These are phyloP conservation scores for Schwanniomyces polymorphus DNA, from an alignment of 805 yeast genomes.

Conservation along the genomic window DNA sequence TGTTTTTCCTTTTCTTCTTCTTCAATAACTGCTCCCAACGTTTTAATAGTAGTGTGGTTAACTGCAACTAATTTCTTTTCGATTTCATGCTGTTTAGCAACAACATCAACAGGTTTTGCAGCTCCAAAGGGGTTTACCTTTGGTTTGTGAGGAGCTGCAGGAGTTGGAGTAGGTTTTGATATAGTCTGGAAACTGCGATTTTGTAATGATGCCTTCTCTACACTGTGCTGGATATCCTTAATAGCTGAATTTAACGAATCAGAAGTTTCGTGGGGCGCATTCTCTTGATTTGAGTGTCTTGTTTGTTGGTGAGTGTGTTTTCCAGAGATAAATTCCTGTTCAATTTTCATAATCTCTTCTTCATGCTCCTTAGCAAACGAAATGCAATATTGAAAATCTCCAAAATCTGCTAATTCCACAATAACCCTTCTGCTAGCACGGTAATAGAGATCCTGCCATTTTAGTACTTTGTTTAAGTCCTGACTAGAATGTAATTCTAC, in stretches of 20 bases:
- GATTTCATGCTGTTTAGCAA: constrained; percentile 61
- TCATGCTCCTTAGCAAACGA: constrained; percentile 37
- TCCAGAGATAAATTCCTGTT: constrained; percentile 26
- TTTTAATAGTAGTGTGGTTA: constrained; percentile 33
- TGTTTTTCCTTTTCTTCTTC: constrained; percentile 4
- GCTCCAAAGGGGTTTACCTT: constrained; percentile 76
- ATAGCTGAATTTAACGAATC: neutral
- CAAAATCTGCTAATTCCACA: constrained; percentile 39
- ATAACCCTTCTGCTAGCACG: constrained; percentile 37
- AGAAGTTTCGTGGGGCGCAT: neutral
- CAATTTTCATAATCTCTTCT: constrained; percentile 27
- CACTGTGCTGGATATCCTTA: neutral
- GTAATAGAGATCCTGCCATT: constrained; percentile 62
- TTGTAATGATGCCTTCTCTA: neutral
- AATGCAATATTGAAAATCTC: constrained; percentile 41
- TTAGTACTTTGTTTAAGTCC: constrained; percentile 57
- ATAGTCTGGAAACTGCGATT: neutral
- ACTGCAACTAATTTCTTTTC: constrained; percentile 40
- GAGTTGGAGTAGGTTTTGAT: constrained; percentile 1
- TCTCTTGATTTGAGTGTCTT: neutral
- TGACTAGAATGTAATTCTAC: constrained; percentile 53
- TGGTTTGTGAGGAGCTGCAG: constrained; percentile 24
- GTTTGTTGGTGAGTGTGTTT: constrained; percentile 9
- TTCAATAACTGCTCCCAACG: constrained; percentile 18
- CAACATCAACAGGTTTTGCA: constrained; percentile 83